phyloP scores from a whole-genome alignment of 306 rosid species.

The Vigna angularis region DNA sequence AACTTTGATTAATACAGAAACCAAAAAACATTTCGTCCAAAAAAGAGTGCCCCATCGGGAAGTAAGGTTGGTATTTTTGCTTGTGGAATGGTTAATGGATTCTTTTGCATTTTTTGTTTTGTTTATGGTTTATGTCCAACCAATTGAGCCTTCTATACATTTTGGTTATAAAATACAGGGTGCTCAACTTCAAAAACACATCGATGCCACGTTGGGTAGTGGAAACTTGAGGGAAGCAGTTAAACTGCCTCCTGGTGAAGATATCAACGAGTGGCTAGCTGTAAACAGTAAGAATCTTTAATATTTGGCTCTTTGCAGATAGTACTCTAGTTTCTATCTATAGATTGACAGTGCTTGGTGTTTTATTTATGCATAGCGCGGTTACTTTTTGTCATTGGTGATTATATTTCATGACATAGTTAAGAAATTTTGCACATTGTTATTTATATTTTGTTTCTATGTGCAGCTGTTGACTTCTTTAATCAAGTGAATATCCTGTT shows the following conservation, averaged over 20 bases:
- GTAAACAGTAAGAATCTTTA: slow-evolving; percentile 69
- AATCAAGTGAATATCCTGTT: slow-evolving; percentile 85
- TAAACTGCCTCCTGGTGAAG: slow-evolving; percentile 93
- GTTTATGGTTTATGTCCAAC: neutral
- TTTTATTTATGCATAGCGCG: neutral
- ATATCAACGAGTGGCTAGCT: slow-evolving; percentile 87
- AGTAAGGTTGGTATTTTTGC: slow-evolving; percentile 64
- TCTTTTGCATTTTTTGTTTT: slow-evolving; percentile 6
- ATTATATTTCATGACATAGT: neutral
- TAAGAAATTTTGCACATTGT: neutral
- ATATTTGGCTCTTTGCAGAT: slow-evolving; percentile 22
- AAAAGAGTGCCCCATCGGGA: slow-evolving; percentile 87
- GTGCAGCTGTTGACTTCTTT: slow-evolving; percentile 87
- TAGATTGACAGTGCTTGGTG: neutral
- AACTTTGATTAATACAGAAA: slow-evolving; percentile 61
- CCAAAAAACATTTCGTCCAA: slow-evolving; percentile 86
- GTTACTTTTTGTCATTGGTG: neutral
- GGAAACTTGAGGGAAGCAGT: slow-evolving; percentile 92
- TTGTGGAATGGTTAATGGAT: neutral
- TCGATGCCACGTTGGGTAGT: slow-evolving; percentile 91
- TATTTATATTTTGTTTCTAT: slow-evolving; percentile 17
- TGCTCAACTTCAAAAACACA: slow-evolving; percentile 85
- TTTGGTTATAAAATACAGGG: slow-evolving; percentile 59
- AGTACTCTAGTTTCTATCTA: slow-evolving; percentile 3
- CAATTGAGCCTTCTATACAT: slow-evolving; percentile 16